Base-by-base conservation (phyloP, 768 basidiomycete genomes). In the Psilocybe sp. region DNA sequence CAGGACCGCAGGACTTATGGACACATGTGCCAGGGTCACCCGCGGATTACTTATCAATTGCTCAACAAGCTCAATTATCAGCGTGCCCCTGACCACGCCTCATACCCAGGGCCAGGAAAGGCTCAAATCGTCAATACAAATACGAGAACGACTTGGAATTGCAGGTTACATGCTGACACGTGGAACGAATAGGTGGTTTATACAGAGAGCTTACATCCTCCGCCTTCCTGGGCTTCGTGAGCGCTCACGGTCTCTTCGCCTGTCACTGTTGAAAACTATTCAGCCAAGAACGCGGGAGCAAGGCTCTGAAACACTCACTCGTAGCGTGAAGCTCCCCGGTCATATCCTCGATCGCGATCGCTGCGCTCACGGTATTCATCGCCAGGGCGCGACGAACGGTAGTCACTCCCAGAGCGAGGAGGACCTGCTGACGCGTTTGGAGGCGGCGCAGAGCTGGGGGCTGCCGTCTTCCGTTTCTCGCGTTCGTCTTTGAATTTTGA, bases 401-500 rank as follows among this genome's bases (percentile, higher is more conserved):
- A 63, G 39, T 69, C 64, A 37, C 75, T 67, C 44, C 72, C 71
- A 51, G 68, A 56, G 46, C 73, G 67, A 39, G 79, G 67, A 15
- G 73, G 58, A 15, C 77, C 79, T 23, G 72, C 51, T 34, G 71
- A 65, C 50, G 70, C 58, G 44, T 47, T 50, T 18, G 68, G 61
- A 37, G 72, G 62, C 34, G 76, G 61, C 28, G 71, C 64, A 23
- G 73, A 59, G 31, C 73, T 72, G 42, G 75, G 69, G 50, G 81
- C 76, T 36, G 77, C 78, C 55, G 69, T 75, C 64, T 82, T 84
- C 63, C 87, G 84, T 70, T 89, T 89, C 67, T 90, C 87, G 52
- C 94, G 85, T 46, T 93, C 89, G 64, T 95, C 94, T 55, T 86
- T 85, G 70, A 98, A 97, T 64, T 92, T 89, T 51, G 75, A 68